Percentiles rank a stretch among this genome's conserved stretches.
phyloP scores from a whole-genome alignment of 495 filamentous ascomycete genomes.

The Polyplosphaeria fusca region DNA sequence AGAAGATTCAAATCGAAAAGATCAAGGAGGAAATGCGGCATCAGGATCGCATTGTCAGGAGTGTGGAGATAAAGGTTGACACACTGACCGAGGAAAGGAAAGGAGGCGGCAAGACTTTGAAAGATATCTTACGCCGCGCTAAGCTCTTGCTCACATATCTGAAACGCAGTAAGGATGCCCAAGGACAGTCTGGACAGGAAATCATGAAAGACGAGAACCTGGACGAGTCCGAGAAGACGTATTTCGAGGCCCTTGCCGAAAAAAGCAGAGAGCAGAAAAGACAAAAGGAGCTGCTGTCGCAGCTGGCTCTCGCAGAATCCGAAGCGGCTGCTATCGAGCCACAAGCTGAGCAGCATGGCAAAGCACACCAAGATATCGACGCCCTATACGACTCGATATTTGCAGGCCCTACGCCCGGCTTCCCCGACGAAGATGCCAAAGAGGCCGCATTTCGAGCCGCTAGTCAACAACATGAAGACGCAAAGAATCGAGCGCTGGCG shows the following conservation, averaged over 20 bases:
- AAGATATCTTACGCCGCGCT: not conserved
- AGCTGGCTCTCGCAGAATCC: not conserved
- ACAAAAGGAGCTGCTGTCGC: not conserved
- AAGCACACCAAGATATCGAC: slow-evolving; percentile 34
- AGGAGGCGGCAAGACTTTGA: not conserved
- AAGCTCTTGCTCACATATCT: not conserved
- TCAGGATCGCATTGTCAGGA: not conserved
- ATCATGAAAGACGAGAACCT: not conserved
- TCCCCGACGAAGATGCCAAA: slow-evolving; percentile 48
- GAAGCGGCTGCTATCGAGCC: slow-evolving; percentile 5
- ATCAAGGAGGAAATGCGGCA: not conserved
- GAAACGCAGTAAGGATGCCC: not conserved
- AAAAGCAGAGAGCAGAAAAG: slow-evolving; percentile 4
- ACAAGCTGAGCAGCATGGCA: slow-evolving; percentile 6
- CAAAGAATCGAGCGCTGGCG: slow-evolving; percentile 20
- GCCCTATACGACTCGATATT: slow-evolving; percentile 44
- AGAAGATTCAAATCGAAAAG: slow-evolving; percentile 1
- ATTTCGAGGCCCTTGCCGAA: not conserved
- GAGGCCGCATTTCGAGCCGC: slow-evolving; percentile 38
- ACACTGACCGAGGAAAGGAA: not conserved
- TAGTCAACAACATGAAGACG: slow-evolving; percentile 25
- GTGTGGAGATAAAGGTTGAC: not conserved
- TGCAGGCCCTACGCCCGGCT: slow-evolving; percentile 46
- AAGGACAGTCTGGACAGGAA: not conserved
- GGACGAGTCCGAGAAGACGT: not conserved